Evolutionary conservation across 2,329 filamentous ascomycete genomes (phyloP).

Genomic region (Basipetospora chlamydospora): DNA sequence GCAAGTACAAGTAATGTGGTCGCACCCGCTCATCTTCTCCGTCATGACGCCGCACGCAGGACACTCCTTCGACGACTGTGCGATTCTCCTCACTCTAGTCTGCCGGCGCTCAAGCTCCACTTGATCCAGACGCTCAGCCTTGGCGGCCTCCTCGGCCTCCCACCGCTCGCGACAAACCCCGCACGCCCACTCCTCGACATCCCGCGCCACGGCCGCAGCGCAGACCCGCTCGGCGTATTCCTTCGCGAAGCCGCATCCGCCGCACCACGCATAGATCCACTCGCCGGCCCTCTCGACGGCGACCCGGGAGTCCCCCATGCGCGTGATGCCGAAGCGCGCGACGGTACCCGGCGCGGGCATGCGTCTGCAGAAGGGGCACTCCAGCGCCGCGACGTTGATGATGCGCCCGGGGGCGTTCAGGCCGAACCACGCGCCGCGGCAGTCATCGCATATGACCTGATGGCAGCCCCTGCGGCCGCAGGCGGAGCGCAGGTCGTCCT

Average conservation of each 20-base stretch:
- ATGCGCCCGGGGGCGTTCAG: slow-evolving; percentile 26
- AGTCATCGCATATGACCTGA: slow-evolving; percentile 26
- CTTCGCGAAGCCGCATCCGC: slow-evolving; percentile 24
- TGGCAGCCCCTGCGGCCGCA: slow-evolving; percentile 30
- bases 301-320: slow-evolving; percentile 20
- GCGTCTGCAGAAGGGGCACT: slow-evolving; percentile 34
- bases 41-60: slow-evolving; percentile 22
- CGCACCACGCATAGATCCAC: slow-evolving; percentile 36
- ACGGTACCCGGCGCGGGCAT: slow-evolving; percentile 22
- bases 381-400: slow-evolving; percentile 32
- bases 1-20: slow-evolving; percentile 24
- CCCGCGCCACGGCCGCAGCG: slow-evolving; percentile 22
- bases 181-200: slow-evolving; percentile 25
- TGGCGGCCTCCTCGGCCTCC: neutral
- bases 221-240: slow-evolving; percentile 28
- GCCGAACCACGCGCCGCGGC: slow-evolving; percentile 25
- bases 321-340: slow-evolving; percentile 20
- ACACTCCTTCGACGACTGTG: slow-evolving; percentile 15
- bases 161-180: slow-evolving; percentile 18
- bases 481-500: slow-evolving; percentile 22
- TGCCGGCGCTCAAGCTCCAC: too few species aligned
- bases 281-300: slow-evolving; percentile 25
- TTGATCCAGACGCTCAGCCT: slow-evolving; percentile 2
- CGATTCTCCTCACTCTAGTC: neutral
- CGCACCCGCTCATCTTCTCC: slow-evolving; percentile 22